A percentile compares a stretch with the other conserved stretches of the same genome.
These are phyloP conservation scores for Crucihimalaya himalaica DNA, from an alignment of 345 rosid species.

Conservation along the genomic window DNA sequence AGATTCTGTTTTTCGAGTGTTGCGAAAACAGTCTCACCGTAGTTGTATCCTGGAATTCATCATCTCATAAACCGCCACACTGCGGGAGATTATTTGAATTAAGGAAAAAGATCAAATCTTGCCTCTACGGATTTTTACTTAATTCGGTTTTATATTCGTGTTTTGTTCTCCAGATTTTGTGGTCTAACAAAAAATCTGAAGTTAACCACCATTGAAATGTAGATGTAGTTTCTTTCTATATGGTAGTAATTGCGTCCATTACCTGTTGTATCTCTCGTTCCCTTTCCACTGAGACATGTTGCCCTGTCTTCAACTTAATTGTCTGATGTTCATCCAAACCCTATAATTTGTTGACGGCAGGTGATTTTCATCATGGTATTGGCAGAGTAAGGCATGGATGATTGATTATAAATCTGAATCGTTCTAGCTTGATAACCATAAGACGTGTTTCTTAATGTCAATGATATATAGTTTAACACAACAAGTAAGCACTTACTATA, in stretches of 20 bases:
- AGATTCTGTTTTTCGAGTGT: too few species aligned
- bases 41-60: too few species aligned
- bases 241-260: constrained; percentile 12
- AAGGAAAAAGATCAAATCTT: too few species aligned
- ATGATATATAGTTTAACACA: not conserved
- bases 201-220: constrained; percentile 2
- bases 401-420: not conserved
- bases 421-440: not conserved
- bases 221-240: too few species aligned
- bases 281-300: constrained; percentile 49
- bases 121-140: too few species aligned
- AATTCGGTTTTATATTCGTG: too few species aligned
- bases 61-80: too few species aligned
- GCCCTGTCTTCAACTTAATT: constrained; percentile 44
- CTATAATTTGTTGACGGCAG: constrained; percentile 33
- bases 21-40: too few species aligned
- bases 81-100: too few species aligned
- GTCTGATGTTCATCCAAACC: constrained; percentile 50
- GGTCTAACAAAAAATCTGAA: constrained; percentile 49
- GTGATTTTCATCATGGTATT: constrained; percentile 6
- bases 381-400: not conserved
- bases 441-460: not conserved
- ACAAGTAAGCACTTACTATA: constrained; percentile 42
- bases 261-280: constrained; percentile 54
- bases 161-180: too few species aligned